Evolutionary conservation across 306 rosid species (phyloP), one percentile per base, ranked within the genome.

Genomic region (Crataegus laevigata): DNA sequence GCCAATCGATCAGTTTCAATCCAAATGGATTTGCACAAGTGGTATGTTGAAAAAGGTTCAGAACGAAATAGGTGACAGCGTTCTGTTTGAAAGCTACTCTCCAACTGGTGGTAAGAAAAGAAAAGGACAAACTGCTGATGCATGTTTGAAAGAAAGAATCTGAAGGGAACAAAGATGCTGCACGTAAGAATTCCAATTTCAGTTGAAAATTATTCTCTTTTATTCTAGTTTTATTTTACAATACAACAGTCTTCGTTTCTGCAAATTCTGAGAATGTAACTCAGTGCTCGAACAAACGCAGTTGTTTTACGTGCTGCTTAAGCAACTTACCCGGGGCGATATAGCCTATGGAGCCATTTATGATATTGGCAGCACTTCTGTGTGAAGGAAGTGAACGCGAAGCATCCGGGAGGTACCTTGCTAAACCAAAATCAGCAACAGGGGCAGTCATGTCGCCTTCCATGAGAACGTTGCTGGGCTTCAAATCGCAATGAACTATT

Each of bases 341-440:
- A 40, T 22, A 66, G 71, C 71, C 71, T 11, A 66, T 12, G 54
- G 71, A n/a, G 18, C 72, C 72, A 11, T 3, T 68, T 22, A 68
- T 24, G 4, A 15, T 22, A 42, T 24, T 68, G 34, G 72, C 8
- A 42, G 72, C 7, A 14, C 36, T 43, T 68, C 17, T 32, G 15
- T 24, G 24, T 7, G 36, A 13, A 22, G 52, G 57, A 42, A 68
- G 72, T 68, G 72, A 47, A 29, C 22, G 17, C 1, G 67, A 62
- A 29, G 67, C 67, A 22, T 42, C 29, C 8, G 34, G 14, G 36
- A 43, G 34, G 72, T 42, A 43, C 72, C 72, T 68, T 68, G 72
- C 72, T 69, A 51, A 69, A 29, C 73, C 73, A 50, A 69, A 69
- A 13, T 69, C 73, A 50, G 25, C 73, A 28, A 69, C 57, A 69